Percentiles rank a stretch among this genome's conserved stretches.
These are phyloP conservation scores for Babesia microti DNA, from an alignment of 169 alveolate species.

Conservation along the genomic window DNA sequence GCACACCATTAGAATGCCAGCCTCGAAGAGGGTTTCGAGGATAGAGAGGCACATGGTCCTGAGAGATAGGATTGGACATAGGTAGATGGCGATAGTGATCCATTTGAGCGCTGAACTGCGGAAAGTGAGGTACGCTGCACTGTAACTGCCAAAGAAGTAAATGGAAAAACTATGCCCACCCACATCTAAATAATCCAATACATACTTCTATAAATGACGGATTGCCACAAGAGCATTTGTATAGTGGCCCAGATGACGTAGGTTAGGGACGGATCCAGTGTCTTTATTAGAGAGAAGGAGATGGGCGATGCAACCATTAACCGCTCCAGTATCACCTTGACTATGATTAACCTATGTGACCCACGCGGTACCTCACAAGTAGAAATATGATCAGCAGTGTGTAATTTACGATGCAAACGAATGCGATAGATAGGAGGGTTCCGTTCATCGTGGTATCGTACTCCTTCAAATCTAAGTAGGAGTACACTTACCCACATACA, in stretches of 20 bases:
- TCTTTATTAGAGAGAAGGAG: conserved; percentile 50
- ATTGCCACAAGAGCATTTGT: conserved; percentile 56
- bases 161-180: background rate
- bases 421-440: conserved; percentile 20
- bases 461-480: no score
- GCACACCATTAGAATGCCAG: conserved; percentile 30
- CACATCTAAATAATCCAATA: background rate
- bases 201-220: conserved; percentile 29
- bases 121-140: conserved; percentile 18
- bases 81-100: conserved; percentile 36
- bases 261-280: conserved; percentile 55
- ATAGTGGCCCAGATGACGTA: conserved; percentile 53
- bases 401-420: conserved; percentile 12
- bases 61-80: conserved; percentile 27
- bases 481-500: conserved; percentile 17
- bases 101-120: conserved; percentile 15
- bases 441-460: no score
- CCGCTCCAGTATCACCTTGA: conserved; percentile 29
- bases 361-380: conserved; percentile 15
- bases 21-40: conserved; percentile 29
- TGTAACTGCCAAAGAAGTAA: no score
- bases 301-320: conserved; percentile 42
- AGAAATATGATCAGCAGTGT: conserved; percentile 15
- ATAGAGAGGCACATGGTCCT: conserved; percentile 30
- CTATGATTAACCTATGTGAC: conserved; percentile 18